phyloP scores from a whole-genome alignment of 1,284 basidiomycete species.

The Meira miltonrushii region DNA sequence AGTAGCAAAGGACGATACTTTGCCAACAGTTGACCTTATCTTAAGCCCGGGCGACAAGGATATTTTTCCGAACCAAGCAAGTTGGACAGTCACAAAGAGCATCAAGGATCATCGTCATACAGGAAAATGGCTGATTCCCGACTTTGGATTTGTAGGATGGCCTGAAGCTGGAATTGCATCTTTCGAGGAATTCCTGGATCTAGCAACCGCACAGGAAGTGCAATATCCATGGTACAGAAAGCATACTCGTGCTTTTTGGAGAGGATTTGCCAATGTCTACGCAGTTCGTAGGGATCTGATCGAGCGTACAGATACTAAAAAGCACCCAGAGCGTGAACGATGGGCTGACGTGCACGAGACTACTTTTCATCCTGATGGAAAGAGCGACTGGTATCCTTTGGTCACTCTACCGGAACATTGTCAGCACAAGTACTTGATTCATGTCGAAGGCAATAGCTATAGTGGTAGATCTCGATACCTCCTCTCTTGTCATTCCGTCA shows the following conservation, averaged over 20 bases:
- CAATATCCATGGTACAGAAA: conserved; percentile 24
- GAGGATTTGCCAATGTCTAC: conserved; percentile 29
- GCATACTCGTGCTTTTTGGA: conserved; percentile 17
- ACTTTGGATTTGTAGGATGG: conserved; percentile 40
- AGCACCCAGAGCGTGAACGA: conserved; percentile 14
- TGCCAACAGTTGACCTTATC: background rate
- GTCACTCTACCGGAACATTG: conserved; percentile 14
- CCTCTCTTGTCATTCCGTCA: conserved; percentile 24
- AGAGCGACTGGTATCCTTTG: background rate
- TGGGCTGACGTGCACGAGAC: conserved; percentile 38
- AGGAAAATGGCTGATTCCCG: conserved; percentile 16
- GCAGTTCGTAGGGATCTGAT: conserved; percentile 24
- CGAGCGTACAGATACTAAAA: conserved; percentile 14
- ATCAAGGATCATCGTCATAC: conserved; percentile 8
- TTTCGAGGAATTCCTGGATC: conserved; percentile 27
- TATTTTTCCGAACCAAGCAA: background rate
- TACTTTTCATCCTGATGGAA: conserved; percentile 15
- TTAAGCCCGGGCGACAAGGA: background rate
- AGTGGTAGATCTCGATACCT: conserved; percentile 32
- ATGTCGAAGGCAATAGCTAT: conserved; percentile 41
- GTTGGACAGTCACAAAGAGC: conserved; percentile 4
- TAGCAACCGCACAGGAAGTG: conserved; percentile 20
- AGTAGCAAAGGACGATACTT: background rate
- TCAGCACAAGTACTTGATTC: conserved; percentile 31
- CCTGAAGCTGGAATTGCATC: conserved; percentile 31